A percentile compares a stretch with the other conserved stretches of the same genome.
These are phyloP conservation scores for Endocalyx cinctus DNA, from an alignment of 2,329 filamentous ascomycete genomes.

Conservation along the genomic window DNA sequence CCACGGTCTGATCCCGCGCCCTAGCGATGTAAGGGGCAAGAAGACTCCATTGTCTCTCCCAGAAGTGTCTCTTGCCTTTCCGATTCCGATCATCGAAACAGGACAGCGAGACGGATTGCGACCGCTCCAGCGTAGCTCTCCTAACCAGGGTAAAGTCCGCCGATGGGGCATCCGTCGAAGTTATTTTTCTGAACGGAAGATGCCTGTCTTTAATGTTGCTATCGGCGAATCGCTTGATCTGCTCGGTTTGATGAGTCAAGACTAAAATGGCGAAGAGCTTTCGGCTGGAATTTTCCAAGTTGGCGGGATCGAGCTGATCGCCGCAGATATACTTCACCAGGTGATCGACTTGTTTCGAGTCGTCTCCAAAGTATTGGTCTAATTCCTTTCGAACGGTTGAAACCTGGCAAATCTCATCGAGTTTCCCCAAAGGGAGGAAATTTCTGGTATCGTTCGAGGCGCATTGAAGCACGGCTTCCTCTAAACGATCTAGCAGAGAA, in stretches of 20 bases:
- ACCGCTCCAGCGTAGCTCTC: constrained; percentile 1
- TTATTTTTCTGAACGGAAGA: constrained; percentile 6
- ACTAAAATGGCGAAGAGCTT: constrained; percentile 10
- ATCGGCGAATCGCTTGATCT: constrained; percentile 4
- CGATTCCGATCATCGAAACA: constrained; percentile 6
- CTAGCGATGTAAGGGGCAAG: constrained; percentile 9
- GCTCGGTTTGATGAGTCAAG: constrained; percentile 1
- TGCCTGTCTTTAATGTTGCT: constrained; percentile 6
- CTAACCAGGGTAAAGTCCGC: constrained; percentile 2
- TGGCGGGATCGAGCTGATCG: background rate
- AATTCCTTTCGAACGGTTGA: constrained; percentile 3
- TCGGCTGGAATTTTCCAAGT: constrained; percentile 2
- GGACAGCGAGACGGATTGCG: constrained; percentile 1
- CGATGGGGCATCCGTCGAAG: background rate
- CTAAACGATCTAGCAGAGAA: background rate
- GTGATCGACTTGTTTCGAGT: background rate
- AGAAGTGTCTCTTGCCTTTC: constrained; percentile 5
- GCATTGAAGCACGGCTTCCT: constrained; percentile 2
- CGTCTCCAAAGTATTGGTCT: background rate
- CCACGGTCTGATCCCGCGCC: constrained; percentile 3
- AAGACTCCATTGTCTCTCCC: constrained; percentile 6
- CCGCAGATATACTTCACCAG: constrained; percentile 7
- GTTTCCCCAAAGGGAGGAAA: constrained; percentile 5
- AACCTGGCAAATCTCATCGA: constrained; percentile 5
- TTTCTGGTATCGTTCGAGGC: constrained; percentile 3